phyloP scores from a whole-genome alignment of 2,329 filamentous ascomycete genomes.

The Trichoderma polysporum region DNA sequence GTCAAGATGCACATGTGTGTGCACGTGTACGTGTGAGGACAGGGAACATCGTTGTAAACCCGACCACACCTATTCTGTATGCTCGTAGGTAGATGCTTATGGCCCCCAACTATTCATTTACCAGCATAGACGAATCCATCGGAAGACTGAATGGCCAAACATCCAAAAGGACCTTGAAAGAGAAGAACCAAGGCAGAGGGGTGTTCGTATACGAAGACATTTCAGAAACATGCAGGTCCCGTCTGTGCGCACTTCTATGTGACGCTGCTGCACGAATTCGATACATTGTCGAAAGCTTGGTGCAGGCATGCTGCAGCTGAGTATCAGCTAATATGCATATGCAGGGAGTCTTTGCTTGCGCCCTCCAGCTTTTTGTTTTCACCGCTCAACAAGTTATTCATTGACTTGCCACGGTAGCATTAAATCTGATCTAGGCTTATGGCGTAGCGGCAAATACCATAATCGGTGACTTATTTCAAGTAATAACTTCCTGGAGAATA shows the following conservation, averaged over 20 bases:
- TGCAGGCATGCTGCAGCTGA: not conserved
- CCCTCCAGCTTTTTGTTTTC: not conserved
- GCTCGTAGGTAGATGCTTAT: not conserved
- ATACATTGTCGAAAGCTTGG: not conserved
- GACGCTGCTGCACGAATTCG: not conserved
- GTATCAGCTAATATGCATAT: not conserved
- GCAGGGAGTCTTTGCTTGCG: not conserved
- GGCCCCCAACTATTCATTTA: constrained; percentile 2
- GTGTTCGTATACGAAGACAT: not conserved
- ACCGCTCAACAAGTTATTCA: not conserved
- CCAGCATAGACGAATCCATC: not conserved
- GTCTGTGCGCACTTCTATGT: not conserved
- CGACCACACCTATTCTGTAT: not conserved
- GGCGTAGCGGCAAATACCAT: not conserved
- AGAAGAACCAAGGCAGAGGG: not conserved
- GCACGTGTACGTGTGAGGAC: not conserved
- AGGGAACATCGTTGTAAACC: constrained; percentile 9
- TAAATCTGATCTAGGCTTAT: not conserved
- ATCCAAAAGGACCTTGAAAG: not conserved
- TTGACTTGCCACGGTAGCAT: not conserved
- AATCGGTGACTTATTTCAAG: not conserved
- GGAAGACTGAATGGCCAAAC: not conserved
- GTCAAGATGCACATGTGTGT: not conserved
- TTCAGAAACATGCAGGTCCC: not conserved
- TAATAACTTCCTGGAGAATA: not conserved